Evolutionary conservation across 2,329 filamentous ascomycete species (phyloP).

Genomic region (Colletotrichum echinochloae): DNA sequence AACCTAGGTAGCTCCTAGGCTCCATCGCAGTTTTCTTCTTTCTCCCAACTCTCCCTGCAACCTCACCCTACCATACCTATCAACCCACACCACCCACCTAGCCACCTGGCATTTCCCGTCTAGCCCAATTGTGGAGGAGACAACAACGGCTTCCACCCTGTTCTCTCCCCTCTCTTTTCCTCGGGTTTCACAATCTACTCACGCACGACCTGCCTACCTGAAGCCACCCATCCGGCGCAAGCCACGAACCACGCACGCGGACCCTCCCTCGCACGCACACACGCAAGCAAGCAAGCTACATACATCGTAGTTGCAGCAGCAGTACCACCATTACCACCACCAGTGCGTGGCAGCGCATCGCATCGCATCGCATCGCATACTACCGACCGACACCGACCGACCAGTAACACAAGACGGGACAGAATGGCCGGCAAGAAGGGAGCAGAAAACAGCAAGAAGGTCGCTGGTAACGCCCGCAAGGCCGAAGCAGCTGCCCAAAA

Average conservation of each 20-base stretch:
- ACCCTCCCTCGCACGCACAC: conserved; percentile 2
- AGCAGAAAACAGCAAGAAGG: conserved; percentile 89
- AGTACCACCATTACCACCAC: conserved; percentile 7
- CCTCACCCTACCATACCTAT: conserved; percentile 6
- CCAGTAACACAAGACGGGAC: conserved; percentile 6
- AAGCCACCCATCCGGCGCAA: conserved; percentile 32
- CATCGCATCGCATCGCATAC: conserved; percentile 20
- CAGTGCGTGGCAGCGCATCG: conserved; percentile 34
- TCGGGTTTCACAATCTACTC: conserved; percentile 26
- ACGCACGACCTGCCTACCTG: conserved; percentile 18
- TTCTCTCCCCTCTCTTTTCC: conserved; percentile 28
- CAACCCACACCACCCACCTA: neutral
- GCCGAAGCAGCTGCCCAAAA: conserved; percentile 88
- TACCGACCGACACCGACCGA: conserved; percentile 1
- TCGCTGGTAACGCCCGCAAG: conserved; percentile 89
- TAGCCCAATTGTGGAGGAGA: conserved; percentile 30
- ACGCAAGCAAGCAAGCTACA: conserved; percentile 9
- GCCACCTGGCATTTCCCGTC: conserved; percentile 11
- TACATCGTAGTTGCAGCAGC: conserved; percentile 12
- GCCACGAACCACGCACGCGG: conserved; percentile 30
- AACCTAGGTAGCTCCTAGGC: neutral
- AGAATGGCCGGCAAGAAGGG: conserved; percentile 78
- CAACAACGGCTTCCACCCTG: conserved; percentile 31
- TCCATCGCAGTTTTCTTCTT: neutral
- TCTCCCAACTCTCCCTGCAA: conserved; percentile 1